Conservation (phyloP, 2,329 filamentous ascomycete genomes). For the Aspergillus sp. region DNA sequence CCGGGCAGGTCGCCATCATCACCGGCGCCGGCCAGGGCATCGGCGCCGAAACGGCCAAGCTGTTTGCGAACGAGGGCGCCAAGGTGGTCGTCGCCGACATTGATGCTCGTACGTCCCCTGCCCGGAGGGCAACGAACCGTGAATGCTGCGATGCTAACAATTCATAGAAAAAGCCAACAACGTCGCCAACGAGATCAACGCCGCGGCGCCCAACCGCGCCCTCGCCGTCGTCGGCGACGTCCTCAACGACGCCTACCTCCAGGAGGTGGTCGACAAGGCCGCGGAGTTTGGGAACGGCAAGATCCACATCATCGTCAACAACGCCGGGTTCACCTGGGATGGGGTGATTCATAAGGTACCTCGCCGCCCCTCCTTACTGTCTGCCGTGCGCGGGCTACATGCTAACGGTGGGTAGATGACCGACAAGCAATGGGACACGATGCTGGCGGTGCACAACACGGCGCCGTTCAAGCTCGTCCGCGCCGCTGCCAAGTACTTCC, state of each 20-base stretch:
- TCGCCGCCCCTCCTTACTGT: not conserved
- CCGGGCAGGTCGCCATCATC: constrained; percentile 80
- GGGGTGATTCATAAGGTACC: constrained; percentile 86
- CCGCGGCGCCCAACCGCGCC: constrained; percentile 61
- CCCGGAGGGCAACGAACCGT: too few species aligned
- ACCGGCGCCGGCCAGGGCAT: constrained; percentile 86
- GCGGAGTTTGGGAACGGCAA: constrained; percentile 82
- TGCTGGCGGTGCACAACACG: constrained; percentile 78
- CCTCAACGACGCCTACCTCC: constrained; percentile 68
- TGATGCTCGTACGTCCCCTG: constrained; percentile 59
- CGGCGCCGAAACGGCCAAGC: constrained; percentile 75
- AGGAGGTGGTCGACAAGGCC: constrained; percentile 68
- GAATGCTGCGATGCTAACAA: constrained; percentile 8
- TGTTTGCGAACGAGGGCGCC: constrained; percentile 86
- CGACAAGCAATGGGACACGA: constrained; percentile 89
- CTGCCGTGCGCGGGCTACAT: not conserved
- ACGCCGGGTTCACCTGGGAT: constrained; percentile 91
- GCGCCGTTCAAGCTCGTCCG: constrained; percentile 82
- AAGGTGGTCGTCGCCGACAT: constrained; percentile 83
- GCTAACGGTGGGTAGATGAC: constrained; percentile 54
- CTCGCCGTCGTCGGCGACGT: constrained; percentile 76
- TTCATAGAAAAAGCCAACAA: constrained; percentile 64
- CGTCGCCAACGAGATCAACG: constrained; percentile 70
- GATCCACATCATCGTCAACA: constrained; percentile 89
- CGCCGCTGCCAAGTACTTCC: constrained; percentile 80